Base-by-base conservation (phyloP, 139 green algal genomes). In the Astrephomene gubernaculifera region DNA sequence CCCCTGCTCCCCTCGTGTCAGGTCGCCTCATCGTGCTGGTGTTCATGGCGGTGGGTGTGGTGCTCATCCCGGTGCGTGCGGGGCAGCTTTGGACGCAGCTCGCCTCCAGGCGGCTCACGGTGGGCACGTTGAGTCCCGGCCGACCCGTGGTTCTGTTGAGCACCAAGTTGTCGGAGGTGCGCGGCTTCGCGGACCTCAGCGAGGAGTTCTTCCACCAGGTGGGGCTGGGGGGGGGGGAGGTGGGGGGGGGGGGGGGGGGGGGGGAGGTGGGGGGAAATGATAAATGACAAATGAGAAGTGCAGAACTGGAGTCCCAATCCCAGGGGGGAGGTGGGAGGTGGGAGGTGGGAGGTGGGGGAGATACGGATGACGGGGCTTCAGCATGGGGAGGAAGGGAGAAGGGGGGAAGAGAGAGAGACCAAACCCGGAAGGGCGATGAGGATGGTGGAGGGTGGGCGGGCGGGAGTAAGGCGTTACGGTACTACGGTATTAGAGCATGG, bases 41-140 rank as follows among this genome's bases (percentile, higher is more conserved):
- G 49, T 95, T 96, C 89, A 97, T 98, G 89, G 81, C 83, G 36
- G 71, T 96, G 12, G 94, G 93, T 19, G 90, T 97, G 43, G 94
- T 98, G 52, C 64, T 96, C 54, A 97, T 98, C 87, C 95, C 95
- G 9, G 94, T 96, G 27, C 78, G 90, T 27, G 90, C 94, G 31
- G 81, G 85, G 29, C 87, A 94, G 89, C 85, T 97, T 54, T 96
- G 95, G 82, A 71, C 36, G 19, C 90, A 95, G 85, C 87, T 97
- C 22, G 70, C 61, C 36, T 89, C 92, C 0, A 83, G 94, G 45
- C 74, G 84, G 19, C 27, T 71, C 39, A 72, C 81, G 63, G 74
- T 53, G 2, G 84, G 84, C 27, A 61, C 57, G 9, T 53, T 74
- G 9, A 24, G 1, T 53, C 84, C 39, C 36, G 69, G 67, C 43